Conservation (phyloP, 345 rosid genomes). For the Anastatica hierochuntica region DNA sequence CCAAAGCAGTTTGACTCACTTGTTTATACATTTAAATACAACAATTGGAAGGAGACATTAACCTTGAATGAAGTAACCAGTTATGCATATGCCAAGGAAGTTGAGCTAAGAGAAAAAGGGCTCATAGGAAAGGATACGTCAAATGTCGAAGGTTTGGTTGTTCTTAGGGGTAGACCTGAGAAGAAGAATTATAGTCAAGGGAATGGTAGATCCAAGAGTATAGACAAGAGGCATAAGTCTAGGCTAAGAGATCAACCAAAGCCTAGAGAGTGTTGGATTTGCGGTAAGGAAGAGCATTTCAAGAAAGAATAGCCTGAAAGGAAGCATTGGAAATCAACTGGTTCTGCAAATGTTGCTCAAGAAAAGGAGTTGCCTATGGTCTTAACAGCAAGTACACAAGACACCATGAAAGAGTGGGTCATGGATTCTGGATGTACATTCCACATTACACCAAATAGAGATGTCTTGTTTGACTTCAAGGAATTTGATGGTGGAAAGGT, state of each 20-base stretch:
- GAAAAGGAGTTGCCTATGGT: background rate
- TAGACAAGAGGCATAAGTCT: background rate
- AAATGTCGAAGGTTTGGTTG: background rate
- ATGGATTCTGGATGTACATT: no score
- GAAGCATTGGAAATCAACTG: background rate
- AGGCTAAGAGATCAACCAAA: background rate
- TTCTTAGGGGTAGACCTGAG: background rate
- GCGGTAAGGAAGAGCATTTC: no score
- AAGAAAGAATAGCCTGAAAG: no score
- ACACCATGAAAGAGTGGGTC: background rate
- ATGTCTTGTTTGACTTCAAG: background rate
- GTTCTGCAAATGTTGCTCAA: background rate
- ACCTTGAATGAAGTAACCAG: background rate
- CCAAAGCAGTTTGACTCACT: background rate
- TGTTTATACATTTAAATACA: no score
- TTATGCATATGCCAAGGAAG: background rate
- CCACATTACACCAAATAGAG: no score
- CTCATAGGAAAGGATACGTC: background rate
- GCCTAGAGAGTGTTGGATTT: background rate
- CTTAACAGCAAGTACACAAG: background rate
- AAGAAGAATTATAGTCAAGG: background rate
- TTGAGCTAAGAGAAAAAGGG: background rate
- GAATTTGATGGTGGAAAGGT: background rate
- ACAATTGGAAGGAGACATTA: background rate
- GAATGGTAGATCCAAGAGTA: background rate